Evolutionary conservation across 352 stramenopile genomes (phyloP), one percentile per base, ranked within the genome.

Genomic region (Lagenidium giganteum): DNA sequence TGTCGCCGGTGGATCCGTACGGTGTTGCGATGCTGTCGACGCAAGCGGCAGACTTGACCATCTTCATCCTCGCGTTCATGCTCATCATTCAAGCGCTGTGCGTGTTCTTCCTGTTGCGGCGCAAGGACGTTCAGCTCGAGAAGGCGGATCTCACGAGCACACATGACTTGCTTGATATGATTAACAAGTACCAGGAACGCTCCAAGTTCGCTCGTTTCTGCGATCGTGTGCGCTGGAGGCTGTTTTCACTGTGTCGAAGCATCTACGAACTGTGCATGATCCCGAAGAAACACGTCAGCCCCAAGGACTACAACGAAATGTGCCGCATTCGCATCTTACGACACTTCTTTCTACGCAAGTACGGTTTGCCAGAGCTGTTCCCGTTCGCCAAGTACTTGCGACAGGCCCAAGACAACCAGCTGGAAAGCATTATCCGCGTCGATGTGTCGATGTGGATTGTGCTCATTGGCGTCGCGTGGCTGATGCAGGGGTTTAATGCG

Each of bases 21-120:
- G 60, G 54, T 18, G 44, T 61, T 12, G 59, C 60, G 5, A 61
- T 83, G 36, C 29, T 81, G 27, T 67, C 72, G 21, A 74, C 83
- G 32, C 61, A 85, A 24, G 63, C 61, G 8, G 71, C 71, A 13
- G 71, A 84, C 40, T 42, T 84, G 4, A 69, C 57, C 30, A 67
- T 80, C 38, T 80, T 85, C 47, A 62, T 80, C 45, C 35, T 82
- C 9, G 69, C 70, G 0, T 49, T 84, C 6, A 61, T 64, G 20
- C 56, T 85, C 11, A 72, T 85, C 30, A 12, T 78, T 12, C 69
- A 85, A 57, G 61, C 72, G 6, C 57, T 60, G 24, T 45, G 57
- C n/a, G 55, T 83, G 22, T 82, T 83, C 44, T 25, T 66, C 29
- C 57, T 61, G 8, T 32, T 81, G 7, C 64, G 70, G 4, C 58